Conservation (phyloP, 352 stramenopile species). For the Hyphochytrium catenoides region DNA sequence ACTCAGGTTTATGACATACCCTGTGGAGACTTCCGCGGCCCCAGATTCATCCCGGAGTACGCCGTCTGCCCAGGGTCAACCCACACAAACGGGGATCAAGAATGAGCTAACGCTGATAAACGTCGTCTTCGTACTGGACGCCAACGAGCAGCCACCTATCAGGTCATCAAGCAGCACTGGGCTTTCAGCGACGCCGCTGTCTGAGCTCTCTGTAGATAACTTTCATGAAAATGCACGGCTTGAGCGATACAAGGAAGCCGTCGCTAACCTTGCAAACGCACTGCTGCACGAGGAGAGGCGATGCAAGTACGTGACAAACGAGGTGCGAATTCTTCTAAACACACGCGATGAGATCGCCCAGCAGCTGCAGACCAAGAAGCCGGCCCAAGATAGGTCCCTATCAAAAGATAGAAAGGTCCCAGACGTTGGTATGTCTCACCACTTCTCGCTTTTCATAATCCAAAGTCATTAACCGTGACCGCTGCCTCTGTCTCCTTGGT, state of each 20-base stretch:
- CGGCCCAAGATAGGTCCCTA: no score
- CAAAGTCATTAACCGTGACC: background rate
- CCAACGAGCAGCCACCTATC: constrained; percentile 4
- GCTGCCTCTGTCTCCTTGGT: constrained; percentile 12
- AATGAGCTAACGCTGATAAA: no score
- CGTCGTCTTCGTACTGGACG: constrained; percentile 42
- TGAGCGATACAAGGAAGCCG: constrained; percentile 28
- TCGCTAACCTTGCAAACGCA: constrained; percentile 40
- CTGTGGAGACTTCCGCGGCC: constrained; percentile 13
- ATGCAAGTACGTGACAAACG: constrained; percentile 37
- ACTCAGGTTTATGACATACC: constrained; percentile 56
- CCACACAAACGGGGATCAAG: no score
- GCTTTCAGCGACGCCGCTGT: constrained; percentile 10
- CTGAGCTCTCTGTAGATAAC: constrained; percentile 14
- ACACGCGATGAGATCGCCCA: constrained; percentile 45
- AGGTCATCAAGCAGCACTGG: constrained; percentile 13
- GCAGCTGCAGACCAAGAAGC: constrained; percentile 1
- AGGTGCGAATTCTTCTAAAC: constrained; percentile 45
- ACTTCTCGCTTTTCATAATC: background rate
- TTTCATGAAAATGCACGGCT: constrained; percentile 17
- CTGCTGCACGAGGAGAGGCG: constrained; percentile 53
- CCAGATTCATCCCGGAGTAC: no score
- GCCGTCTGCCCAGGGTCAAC: no score
- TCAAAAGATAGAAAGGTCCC: no score
- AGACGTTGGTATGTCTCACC: no score